Evolutionary conservation across 78 protist species (phyloP).

Genomic region (Dictyostelium firmibasis): DNA sequence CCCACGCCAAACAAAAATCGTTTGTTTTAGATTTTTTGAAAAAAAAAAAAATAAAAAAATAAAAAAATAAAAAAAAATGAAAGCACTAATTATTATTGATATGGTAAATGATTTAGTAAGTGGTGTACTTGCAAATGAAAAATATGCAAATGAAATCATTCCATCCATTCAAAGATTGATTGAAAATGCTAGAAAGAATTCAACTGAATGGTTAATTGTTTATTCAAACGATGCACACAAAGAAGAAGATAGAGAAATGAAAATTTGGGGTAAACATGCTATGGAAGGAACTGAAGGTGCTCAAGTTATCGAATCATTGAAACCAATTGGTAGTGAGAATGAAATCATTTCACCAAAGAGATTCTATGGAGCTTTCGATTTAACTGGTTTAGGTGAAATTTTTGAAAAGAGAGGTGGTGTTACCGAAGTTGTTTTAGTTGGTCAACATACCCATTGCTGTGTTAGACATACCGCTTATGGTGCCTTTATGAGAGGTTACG

Average conservation of each 20-base stretch:
- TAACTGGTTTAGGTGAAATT: background rate
- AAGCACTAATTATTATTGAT: slow-evolving; percentile 49
- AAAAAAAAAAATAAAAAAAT: background rate
- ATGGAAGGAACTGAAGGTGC: slow-evolving; percentile 47
- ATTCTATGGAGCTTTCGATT: slow-evolving; percentile 34
- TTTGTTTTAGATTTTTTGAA: too few species aligned
- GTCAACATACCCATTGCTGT: slow-evolving; percentile 49
- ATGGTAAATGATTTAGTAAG: slow-evolving; percentile 34
- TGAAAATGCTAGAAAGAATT: slow-evolving; percentile 14
- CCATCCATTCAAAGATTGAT: background rate
- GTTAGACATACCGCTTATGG: slow-evolving; percentile 24
- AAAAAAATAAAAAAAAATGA: background rate
- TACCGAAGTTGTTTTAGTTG: background rate
- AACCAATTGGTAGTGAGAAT: background rate
- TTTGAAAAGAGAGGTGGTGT: background rate
- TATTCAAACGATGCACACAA: slow-evolving; percentile 26
- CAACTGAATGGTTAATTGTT: slow-evolving; percentile 28
- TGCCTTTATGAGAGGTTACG: background rate
- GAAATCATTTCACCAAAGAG: slow-evolving; percentile 31
- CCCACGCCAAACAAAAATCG: too few species aligned
- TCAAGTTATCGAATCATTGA: slow-evolving; percentile 1
- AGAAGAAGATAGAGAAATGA: slow-evolving; percentile 21
- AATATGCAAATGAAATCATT: slow-evolving; percentile 14
- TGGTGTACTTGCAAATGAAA: slow-evolving; percentile 10
- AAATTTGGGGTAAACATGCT: slow-evolving; percentile 43